phyloP scores from a whole-genome alignment of 176 grass and related monocot species.

The Saccharum officinarum region DNA sequence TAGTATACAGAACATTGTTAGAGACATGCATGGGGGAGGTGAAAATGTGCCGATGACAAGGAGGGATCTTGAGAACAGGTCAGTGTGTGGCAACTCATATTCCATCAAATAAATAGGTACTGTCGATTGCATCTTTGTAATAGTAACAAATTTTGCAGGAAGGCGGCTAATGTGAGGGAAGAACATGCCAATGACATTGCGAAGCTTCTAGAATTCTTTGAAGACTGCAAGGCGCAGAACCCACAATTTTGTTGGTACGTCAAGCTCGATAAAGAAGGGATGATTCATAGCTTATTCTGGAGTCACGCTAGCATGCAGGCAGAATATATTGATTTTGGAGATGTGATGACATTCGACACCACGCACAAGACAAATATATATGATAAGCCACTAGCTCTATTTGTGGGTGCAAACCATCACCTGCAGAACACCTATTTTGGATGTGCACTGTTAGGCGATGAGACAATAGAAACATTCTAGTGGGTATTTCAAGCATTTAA shows the following conservation, averaged over 20 bases:
- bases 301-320: slow-evolving; percentile 3
- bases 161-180: neutral
- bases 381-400: neutral
- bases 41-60: neutral
- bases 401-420: neutral
- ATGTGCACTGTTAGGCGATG: neutral
- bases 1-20: too few relatives aligned
- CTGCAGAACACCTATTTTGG: neutral
- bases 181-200: neutral
- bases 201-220: neutral
- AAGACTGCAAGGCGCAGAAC: neutral
- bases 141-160: too few relatives aligned
- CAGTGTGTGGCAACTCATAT: neutral
- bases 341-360: neutral
- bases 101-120: too few relatives aligned
- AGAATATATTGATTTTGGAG: neutral
- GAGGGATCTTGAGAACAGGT: neutral
- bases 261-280: neutral
- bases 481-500: neutral
- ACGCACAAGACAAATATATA: neutral
- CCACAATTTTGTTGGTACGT: neutral
- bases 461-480: neutral
- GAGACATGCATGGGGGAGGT: neutral
- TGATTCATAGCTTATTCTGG: neutral
- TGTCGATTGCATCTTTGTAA: too few relatives aligned